Conservation (phyloP, 1,284 basidiomycete genomes). For the Wolfiporia cocos region DNA sequence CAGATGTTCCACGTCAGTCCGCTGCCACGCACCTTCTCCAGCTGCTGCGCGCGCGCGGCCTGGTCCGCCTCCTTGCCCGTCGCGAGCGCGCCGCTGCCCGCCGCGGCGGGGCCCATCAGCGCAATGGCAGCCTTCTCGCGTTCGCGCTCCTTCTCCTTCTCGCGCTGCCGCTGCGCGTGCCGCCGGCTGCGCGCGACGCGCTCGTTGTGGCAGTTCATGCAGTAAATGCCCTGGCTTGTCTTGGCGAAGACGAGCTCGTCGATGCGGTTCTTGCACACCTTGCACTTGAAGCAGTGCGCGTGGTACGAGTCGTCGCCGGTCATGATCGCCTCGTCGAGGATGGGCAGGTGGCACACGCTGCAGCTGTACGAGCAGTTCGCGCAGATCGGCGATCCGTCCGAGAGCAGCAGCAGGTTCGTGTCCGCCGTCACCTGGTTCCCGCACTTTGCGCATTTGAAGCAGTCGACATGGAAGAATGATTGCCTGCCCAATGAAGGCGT, state of each 20-base stretch:
- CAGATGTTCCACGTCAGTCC: too few species aligned
- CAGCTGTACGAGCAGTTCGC: slow-evolving; percentile 96
- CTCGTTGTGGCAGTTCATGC: slow-evolving; percentile 95
- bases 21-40: too few species aligned
- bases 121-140: slow-evolving; percentile 21
- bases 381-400: slow-evolving; percentile 96
- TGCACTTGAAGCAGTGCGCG: slow-evolving; percentile 97
- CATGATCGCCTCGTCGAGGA: slow-evolving; percentile 98
- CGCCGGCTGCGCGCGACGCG: slow-evolving; percentile 88
- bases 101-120: slow-evolving; percentile 15
- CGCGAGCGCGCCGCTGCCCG: slow-evolving; percentile 29
- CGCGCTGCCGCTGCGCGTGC: slow-evolving; percentile 80
- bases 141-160: slow-evolving; percentile 53
- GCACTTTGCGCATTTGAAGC: slow-evolving; percentile 84
- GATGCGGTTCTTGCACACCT: slow-evolving; percentile 90
- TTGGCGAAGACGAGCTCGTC: slow-evolving; percentile 99
- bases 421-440: slow-evolving; percentile 80
- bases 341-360: slow-evolving; percentile 86
- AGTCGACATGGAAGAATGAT: slow-evolving; percentile 79
- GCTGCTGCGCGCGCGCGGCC: slow-evolving; percentile 28
- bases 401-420: slow-evolving; percentile 92
- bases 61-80: too few species aligned
- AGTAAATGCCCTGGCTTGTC: slow-evolving; percentile 97
- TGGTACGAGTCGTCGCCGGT: slow-evolving; percentile 98
- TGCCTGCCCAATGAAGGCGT: slow-evolving; percentile 39